Percentiles rank a stretch among this genome's conserved stretches.
Evolutionary conservation across 2,329 filamentous ascomycete genomes (phyloP).

Genomic region (Colletotrichum orchidophilum): DNA sequence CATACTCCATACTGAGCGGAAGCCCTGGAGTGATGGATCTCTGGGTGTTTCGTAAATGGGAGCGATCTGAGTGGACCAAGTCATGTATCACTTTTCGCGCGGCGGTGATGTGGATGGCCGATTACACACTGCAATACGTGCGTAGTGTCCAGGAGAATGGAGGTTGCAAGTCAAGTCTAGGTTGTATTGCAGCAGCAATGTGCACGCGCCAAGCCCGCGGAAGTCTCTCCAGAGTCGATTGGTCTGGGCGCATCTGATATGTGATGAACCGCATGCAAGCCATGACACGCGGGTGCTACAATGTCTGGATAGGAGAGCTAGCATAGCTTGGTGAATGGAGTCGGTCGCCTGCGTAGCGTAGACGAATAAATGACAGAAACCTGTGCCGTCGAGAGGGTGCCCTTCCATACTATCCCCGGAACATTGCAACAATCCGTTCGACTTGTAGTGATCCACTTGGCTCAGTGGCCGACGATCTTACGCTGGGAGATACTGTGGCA

Average conservation of each 20-base stretch:
- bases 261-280: slow-evolving; percentile 5
- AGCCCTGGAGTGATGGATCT: neutral
- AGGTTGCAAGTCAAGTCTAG: neutral
- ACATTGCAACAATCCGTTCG: neutral
- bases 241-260: slow-evolving; percentile 6
- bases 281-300: slow-evolving; percentile 10
- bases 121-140: slow-evolving; percentile 3
- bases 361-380: neutral
- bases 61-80: neutral
- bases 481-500: neutral
- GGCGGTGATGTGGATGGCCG: neutral
- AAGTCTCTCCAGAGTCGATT: slow-evolving; percentile 21
- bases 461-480: neutral
- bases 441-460: neutral
- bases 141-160: neutral
- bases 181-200: slow-evolving; percentile 11
- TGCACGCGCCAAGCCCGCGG: slow-evolving; percentile 26
- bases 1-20: neutral
- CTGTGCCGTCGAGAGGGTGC: no score
- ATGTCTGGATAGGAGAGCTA: neutral
- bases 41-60: neutral
- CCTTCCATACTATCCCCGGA: neutral
- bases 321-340: neutral
- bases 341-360: neutral
- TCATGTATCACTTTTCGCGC: slow-evolving; percentile 1